phyloP scores from a whole-genome alignment of 1,284 basidiomycete genomes.

The Sanguinoderma infundibulare region DNA sequence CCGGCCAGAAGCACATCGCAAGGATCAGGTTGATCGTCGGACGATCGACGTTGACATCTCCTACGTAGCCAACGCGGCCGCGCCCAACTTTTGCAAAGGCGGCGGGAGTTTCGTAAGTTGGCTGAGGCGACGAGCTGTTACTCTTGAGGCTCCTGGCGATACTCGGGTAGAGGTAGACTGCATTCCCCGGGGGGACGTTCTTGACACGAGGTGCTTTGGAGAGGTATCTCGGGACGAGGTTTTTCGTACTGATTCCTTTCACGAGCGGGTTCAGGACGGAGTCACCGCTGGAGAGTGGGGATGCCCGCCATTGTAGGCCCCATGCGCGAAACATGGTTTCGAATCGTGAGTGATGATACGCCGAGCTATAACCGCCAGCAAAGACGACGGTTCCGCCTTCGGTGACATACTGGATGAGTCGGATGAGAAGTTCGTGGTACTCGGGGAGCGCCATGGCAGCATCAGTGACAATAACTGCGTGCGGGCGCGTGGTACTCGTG shows the following conservation, averaged over 20 bases:
- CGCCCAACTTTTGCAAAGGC: constrained; percentile 12
- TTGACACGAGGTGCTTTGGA: constrained; percentile 9
- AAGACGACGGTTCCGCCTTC: constrained; percentile 21
- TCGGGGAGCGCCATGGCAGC: not conserved
- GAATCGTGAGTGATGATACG: not conserved
- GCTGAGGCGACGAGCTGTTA: not conserved
- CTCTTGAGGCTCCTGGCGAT: not conserved
- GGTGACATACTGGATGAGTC: constrained; percentile 14
- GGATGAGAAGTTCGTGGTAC: constrained; percentile 9
- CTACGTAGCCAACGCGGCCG: constrained; percentile 22
- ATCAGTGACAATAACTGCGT: constrained; percentile 14
- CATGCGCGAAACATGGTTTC: constrained; percentile 15
- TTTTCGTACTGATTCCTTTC: not conserved
- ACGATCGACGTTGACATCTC: constrained; percentile 19
- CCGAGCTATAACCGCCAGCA: constrained; percentile 14
- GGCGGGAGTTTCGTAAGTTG: constrained; percentile 4
- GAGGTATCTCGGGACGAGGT: constrained; percentile 4
- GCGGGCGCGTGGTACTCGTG: constrained; percentile 7
- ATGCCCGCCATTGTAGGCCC: constrained; percentile 18
- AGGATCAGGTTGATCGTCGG: constrained; percentile 7
- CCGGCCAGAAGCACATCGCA: constrained; percentile 16
- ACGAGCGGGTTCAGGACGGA: constrained; percentile 6
- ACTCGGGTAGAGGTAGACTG: constrained; percentile 6
- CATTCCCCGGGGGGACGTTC: not conserved
- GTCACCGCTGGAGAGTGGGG: not conserved